A percentile compares a stretch with the other conserved stretches of the same genome.
These are phyloP conservation scores for Epicoccum sorghinum DNA, from an alignment of 2,329 filamentous ascomycete species.

Conservation along the genomic window DNA sequence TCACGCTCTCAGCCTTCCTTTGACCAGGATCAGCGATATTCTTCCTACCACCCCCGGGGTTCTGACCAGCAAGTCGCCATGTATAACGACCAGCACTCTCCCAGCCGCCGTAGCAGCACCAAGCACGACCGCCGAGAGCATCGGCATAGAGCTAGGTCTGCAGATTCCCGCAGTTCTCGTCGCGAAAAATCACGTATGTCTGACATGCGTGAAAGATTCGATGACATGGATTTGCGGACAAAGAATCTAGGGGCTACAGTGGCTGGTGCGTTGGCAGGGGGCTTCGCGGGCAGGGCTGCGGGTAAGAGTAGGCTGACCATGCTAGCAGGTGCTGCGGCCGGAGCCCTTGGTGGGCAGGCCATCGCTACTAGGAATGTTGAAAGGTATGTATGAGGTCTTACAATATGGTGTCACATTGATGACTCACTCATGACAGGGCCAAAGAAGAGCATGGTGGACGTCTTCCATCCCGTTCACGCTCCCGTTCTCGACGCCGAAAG, in stretches of 20 bases:
- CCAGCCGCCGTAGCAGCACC: slow-evolving; percentile 36
- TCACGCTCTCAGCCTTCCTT: slow-evolving; percentile 44
- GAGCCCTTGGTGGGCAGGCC: slow-evolving; percentile 40
- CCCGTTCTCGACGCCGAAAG: slow-evolving; percentile 20
- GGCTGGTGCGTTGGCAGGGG: slow-evolving; percentile 49
- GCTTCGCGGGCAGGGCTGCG: slow-evolving; percentile 40
- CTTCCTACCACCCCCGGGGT: slow-evolving; percentile 23
- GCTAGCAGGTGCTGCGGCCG: slow-evolving; percentile 46
- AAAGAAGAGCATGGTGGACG: slow-evolving; percentile 22
- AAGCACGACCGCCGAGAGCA: slow-evolving; percentile 35
- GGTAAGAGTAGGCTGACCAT: slow-evolving; percentile 46
- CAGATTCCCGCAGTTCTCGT: slow-evolving; percentile 43
- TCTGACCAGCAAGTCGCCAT: slow-evolving; percentile 27
- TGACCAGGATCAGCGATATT: slow-evolving; percentile 23
- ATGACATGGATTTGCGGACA: slow-evolving; percentile 41
- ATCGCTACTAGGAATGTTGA: slow-evolving; percentile 21
- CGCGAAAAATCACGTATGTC: slow-evolving; percentile 37
- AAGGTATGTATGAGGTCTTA: background rate
- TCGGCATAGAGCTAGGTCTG: slow-evolving; percentile 46
- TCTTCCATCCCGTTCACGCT: slow-evolving; percentile 27
- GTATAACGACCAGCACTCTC: slow-evolving; percentile 29
- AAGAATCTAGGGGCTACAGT: slow-evolving; percentile 43
- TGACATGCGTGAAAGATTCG: slow-evolving; percentile 45
- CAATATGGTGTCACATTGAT: background rate
- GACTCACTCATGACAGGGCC: slow-evolving; percentile 16